Conservation (phyloP, 257 asterid genomes). For the Scutellaria barbata region DNA sequence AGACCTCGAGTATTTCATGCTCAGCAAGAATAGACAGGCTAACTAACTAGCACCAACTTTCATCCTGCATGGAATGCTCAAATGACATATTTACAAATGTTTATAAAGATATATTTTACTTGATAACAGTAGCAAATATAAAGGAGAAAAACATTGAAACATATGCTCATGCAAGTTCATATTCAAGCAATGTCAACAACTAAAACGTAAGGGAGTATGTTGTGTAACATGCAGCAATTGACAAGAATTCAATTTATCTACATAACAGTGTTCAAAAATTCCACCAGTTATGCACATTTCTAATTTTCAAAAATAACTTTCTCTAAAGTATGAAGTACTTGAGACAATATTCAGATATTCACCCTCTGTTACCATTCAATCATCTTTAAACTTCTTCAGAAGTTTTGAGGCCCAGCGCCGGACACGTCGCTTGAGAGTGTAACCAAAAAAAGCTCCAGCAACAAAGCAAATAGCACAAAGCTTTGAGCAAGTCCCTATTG, state of each 20-base stretch:
- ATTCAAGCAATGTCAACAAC: neutral
- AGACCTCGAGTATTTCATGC: no score
- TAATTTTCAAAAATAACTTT: neutral
- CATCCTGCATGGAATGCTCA: no score
- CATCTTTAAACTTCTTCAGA: constrained; percentile 65
- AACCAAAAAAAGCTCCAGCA: constrained; percentile 80
- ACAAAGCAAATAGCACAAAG: constrained; percentile 74
- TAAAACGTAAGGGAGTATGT: neutral
- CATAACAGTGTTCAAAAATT: neutral
- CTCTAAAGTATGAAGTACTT: constrained; percentile 18
- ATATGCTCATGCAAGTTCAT: neutral
- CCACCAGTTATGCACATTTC: neutral
- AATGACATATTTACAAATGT: neutral
- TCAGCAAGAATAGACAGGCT: no score
- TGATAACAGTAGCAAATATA: neutral
- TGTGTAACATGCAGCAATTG: constrained; percentile 17
- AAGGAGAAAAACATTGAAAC: neutral
- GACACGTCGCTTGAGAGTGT: constrained; percentile 78
- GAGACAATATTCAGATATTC: neutral
- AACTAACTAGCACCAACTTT: no score
- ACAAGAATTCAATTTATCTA: constrained; percentile 13
- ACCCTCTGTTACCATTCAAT: constrained; percentile 35
- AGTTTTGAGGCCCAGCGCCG: constrained; percentile 75
- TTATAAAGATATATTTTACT: neutral
- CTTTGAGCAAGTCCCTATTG: constrained; percentile 82